Evolutionary conservation across 768 basidiomycete genomes (phyloP), one percentile per base, ranked within the genome.

Genomic region (Favolaschia claudopus): DNA sequence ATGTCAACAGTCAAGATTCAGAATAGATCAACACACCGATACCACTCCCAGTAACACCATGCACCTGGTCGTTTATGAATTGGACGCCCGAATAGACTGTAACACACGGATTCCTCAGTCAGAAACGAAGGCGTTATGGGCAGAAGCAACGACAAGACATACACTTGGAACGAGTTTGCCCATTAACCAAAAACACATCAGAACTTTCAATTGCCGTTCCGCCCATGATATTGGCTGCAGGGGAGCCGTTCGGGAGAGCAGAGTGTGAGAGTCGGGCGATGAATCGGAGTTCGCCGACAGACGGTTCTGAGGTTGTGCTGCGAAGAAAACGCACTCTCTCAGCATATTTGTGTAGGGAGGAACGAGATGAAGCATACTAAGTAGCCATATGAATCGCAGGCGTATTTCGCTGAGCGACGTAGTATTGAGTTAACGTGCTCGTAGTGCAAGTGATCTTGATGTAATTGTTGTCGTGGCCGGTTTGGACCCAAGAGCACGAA

Each of bases 341-440:
- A 17, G 32, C 15, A 10, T 12, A 36, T n/a, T 28, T 14, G 27
- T n/a, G n/a, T n/a, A 20, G 25, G 20, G 17, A 33, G 34, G 20
- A 25, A 43, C 43, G n/a, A n/a, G n/a, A n/a, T n/a, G n/a, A n/a
- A n/a, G 17, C 70, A n/a, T 60, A 76, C 74, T 70, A 75, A 14
- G 76, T 76, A 3, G 71, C 74, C 76, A 77, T 77, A 45, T 77
- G 76, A 31, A 77, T 72, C 14, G 76, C 74, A 9, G 76, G 73
- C 39, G 71, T 71, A 24, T 71, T 75, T 61, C 75, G 73, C 10
- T 65, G 65, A 8, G 72, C 74, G 22, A 76, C 70, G 50, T 76
- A 77, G 63, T 73, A 74, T 75, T 75, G 74, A 14, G 68, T 73
- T 24, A 77, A 59, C 1, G 70, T 70, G 36, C 69, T 62, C n/a